Conservation (phyloP, 2,329 filamentous ascomycete species). For the Epichloe amarillans region DNA sequence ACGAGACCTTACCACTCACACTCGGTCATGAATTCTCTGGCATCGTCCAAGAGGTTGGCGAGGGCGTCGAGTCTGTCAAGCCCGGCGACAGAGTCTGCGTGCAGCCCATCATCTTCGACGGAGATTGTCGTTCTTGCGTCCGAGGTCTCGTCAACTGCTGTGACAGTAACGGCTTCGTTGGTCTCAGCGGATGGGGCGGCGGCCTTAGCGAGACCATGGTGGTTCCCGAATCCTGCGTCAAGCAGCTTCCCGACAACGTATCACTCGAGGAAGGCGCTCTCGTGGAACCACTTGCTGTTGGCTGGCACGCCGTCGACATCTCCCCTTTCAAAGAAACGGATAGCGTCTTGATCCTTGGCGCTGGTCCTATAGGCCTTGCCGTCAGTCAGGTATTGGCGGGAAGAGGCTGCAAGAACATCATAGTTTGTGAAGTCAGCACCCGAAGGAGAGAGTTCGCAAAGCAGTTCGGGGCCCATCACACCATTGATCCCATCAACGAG, state of each 20-base stretch:
- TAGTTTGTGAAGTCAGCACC: conserved; percentile 32
- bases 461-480: conserved; percentile 29
- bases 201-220: conserved; percentile 42
- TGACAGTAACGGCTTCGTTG: conserved; percentile 25
- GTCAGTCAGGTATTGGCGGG: conserved; percentile 33
- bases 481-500: conserved; percentile 27
- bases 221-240: conserved; percentile 32
- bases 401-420: conserved; percentile 32
- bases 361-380: conserved; percentile 34
- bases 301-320: conserved; percentile 30
- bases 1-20: conserved; percentile 42
- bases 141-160: conserved; percentile 44
- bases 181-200: conserved; percentile 31
- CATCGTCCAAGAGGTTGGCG: conserved; percentile 43
- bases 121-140: conserved; percentile 40
- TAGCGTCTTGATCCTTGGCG: conserved; percentile 34
- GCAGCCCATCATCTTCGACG: conserved; percentile 46
- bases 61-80: conserved; percentile 30
- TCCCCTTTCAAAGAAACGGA: conserved; percentile 24
- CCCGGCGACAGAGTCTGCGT: conserved; percentile 45
- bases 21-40: conserved; percentile 55
- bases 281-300: conserved; percentile 38
- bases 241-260: conserved; percentile 37
- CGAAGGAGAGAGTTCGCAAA: conserved; percentile 28
- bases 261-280: conserved; percentile 37